These are phyloP conservation scores for Baudoinia panamericana DNA, from an alignment of 495 filamentous ascomycete genomes.

Conservation along the genomic window DNA sequence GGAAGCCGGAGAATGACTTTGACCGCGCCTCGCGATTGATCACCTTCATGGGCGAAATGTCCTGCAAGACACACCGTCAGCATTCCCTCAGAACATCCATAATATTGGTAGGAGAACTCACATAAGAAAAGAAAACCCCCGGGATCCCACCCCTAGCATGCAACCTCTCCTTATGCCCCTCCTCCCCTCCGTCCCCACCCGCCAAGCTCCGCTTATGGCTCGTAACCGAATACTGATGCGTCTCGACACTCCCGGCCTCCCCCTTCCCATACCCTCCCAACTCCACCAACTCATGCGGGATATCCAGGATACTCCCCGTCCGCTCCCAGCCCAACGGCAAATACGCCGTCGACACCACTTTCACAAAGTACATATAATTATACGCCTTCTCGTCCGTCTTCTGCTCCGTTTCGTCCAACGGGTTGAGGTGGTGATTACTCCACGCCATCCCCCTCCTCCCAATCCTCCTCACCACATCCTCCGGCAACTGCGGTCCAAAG, in stretches of 20 bases:
- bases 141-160: slow-evolving; percentile 87
- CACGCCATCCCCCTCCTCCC: slow-evolving; percentile 46
- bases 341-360: slow-evolving; percentile 91
- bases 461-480: slow-evolving; percentile 51
- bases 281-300: slow-evolving; percentile 41
- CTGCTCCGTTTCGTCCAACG: slow-evolving; percentile 74
- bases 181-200: slow-evolving; percentile 68
- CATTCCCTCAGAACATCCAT: slow-evolving; percentile 2
- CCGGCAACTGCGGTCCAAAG: slow-evolving; percentile 85
- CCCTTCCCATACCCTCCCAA: slow-evolving; percentile 52
- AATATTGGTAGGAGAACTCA: slow-evolving; percentile 21
- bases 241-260: slow-evolving; percentile 72
- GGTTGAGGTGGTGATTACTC: slow-evolving; percentile 85
- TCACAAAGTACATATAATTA: slow-evolving; percentile 99
- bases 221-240: slow-evolving; percentile 94
- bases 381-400: slow-evolving; percentile 63
- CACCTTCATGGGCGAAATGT: slow-evolving; percentile 99
- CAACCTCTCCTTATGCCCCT: slow-evolving; percentile 79
- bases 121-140: slow-evolving; percentile 95
- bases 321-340: slow-evolving; percentile 74
- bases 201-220: slow-evolving; percentile 76
- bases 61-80: slow-evolving; percentile 34
- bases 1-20: slow-evolving; percentile 78
- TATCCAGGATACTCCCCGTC: slow-evolving; percentile 30
- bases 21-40: slow-evolving; percentile 84